Base-by-base conservation (phyloP, 495 filamentous ascomycete species). In the Corynascus novoguineensis region DNA sequence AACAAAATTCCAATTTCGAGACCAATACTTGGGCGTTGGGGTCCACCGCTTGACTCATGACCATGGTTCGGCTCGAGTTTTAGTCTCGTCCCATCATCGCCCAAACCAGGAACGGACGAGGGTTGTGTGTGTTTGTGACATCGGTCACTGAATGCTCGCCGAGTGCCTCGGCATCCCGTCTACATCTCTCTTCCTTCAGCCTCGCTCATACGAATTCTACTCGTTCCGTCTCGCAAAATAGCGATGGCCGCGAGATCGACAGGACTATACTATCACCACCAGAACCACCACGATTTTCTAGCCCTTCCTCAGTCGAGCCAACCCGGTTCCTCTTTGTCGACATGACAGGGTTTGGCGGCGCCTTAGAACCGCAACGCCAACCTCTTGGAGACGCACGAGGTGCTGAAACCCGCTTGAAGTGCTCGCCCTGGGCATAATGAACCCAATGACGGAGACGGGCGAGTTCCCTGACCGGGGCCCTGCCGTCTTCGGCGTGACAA, bases 401-500 rank as follows among this genome's bases (percentile, higher is more conserved):
- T 14, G 2, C 14, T 17, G 5, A 25, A 38, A 28, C 34, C 29
- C 22, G 24, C 35, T 52, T n/a, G n/a, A n/a, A n/a, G n/a, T 19
- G 17, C 17, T 19, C 35, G 5, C 8, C 28, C 31, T 34, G 46
- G 19, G 24, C 10, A 21, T 15, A 6, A 27, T 28, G 42, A 25
- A 46, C 14, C 5, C 24, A 17, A 25, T 6, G 42, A 25, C 24
- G 7, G 42, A 46, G 11, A 15, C 27, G 2, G 15, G 34, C 17
- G 24, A n/a, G 21, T 64, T 78, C 75, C 70, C 81, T 40, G 73
- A 81, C 68, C 82, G 86, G 55, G 83, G 82, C 45, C 79, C 81
- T 28, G 73, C 79, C 31, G 88, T 92, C 32, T 80, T 93, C 58
- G 83, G 81, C 55, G 88, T 93, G 57, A 90, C 88, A 19, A 81